Conservation (phyloP, 495 filamentous ascomycete genomes). For the Cercophora scortea region DNA sequence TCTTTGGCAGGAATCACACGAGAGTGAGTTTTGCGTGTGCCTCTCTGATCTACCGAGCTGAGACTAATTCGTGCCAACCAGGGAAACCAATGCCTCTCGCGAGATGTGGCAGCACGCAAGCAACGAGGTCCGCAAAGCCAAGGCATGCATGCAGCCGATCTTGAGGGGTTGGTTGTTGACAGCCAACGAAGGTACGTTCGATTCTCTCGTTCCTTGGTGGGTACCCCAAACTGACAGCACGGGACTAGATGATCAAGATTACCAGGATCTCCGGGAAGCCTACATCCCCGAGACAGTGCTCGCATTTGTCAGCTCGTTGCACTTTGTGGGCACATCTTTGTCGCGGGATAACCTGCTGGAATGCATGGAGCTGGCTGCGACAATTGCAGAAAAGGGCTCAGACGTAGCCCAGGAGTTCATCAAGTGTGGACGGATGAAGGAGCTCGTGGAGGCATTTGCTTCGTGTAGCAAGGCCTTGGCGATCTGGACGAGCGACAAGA, state of each 20-base stretch:
- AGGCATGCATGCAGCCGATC: conserved; percentile 36
- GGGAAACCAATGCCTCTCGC: conserved; percentile 21
- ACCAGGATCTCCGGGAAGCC: conserved; percentile 51
- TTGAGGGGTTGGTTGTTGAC: conserved; percentile 37
- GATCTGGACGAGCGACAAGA: conserved; percentile 47
- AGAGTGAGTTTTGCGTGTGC: conserved; percentile 24
- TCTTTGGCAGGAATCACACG: conserved; percentile 35
- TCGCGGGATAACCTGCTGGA: conserved; percentile 59
- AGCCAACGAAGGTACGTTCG: conserved; percentile 24
- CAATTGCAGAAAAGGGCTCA: conserved; percentile 57
- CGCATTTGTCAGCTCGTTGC: conserved; percentile 67
- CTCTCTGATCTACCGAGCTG: background rate
- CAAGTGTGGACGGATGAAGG: conserved; percentile 59
- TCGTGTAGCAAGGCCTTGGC: conserved; percentile 66
- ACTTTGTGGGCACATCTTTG: conserved; percentile 57
- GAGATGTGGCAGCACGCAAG: conserved; percentile 37
- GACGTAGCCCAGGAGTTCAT: conserved; percentile 60
- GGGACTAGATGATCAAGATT: conserved; percentile 31
- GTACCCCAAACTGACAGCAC: conserved; percentile 8
- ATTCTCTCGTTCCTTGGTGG: background rate
- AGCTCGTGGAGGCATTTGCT: conserved; percentile 70
- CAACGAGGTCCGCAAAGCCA: conserved; percentile 30
- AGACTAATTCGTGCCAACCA: conserved; percentile 6
- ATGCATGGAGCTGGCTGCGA: conserved; percentile 68
- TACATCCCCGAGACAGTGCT: conserved; percentile 79